Evolutionary conservation across 768 basidiomycete species (phyloP).

Genomic region (Lactifluus subvellereus): DNA sequence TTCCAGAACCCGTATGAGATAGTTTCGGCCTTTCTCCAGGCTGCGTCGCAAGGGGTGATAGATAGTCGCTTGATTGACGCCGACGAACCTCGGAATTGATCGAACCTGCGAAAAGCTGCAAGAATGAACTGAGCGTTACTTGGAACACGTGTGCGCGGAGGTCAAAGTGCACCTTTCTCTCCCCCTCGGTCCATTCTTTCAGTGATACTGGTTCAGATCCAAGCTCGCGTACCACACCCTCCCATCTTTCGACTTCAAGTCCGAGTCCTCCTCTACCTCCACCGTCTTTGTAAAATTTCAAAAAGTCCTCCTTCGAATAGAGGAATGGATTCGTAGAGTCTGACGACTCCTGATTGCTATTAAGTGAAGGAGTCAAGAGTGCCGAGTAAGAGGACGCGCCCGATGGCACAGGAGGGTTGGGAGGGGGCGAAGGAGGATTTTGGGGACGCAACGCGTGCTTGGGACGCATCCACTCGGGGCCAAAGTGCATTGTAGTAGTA

Average conservation of each 20-base stretch:
- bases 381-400: slow-evolving; percentile 66
- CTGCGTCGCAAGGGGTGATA: slow-evolving; percentile 52
- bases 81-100: slow-evolving; percentile 86
- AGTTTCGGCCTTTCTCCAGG: slow-evolving; percentile 55
- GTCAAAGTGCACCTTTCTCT: slow-evolving; percentile 68
- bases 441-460: slow-evolving; percentile 55
- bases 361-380: slow-evolving; percentile 51
- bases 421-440: slow-evolving; percentile 58
- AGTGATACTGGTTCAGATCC: slow-evolving; percentile 66
- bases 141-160: slow-evolving; percentile 17
- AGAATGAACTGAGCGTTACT: background rate
- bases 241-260: slow-evolving; percentile 84
- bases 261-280: slow-evolving; percentile 68
- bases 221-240: slow-evolving; percentile 77
- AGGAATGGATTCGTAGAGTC: slow-evolving; percentile 75
- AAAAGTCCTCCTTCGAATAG: slow-evolving; percentile 81
- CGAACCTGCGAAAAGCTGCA: slow-evolving; percentile 71
- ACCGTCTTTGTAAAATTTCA: slow-evolving; percentile 78
- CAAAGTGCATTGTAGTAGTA: slow-evolving; percentile 78
- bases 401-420: slow-evolving; percentile 35
- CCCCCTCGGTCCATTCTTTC: slow-evolving; percentile 73
- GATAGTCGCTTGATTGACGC: slow-evolving; percentile 72
- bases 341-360: slow-evolving; percentile 46
- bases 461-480: slow-evolving; percentile 89
- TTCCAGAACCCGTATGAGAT: slow-evolving; percentile 43